Conservation (phyloP, 495 filamentous ascomycete species). For the Entonaema liquescens region DNA sequence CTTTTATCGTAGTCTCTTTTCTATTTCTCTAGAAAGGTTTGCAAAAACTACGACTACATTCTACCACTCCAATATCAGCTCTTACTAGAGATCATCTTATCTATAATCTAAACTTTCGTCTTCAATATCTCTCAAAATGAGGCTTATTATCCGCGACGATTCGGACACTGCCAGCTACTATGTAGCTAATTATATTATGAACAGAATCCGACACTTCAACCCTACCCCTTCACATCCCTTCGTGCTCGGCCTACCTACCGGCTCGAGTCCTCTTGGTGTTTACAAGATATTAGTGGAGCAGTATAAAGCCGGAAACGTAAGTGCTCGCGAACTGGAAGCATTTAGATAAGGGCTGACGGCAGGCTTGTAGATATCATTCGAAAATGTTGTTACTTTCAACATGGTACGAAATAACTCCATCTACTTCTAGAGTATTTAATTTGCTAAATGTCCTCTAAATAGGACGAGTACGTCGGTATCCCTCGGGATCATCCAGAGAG, state of each 20-base stretch:
- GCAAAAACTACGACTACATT: background rate
- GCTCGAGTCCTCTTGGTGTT: slow-evolving; percentile 78
- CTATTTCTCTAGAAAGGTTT: background rate
- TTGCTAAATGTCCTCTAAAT: slow-evolving; percentile 10
- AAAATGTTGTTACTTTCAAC: slow-evolving; percentile 90
- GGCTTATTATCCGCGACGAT: slow-evolving; percentile 83
- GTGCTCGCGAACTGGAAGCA: slow-evolving; percentile 10
- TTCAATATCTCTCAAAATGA: slow-evolving; percentile 60
- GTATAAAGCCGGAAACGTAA: slow-evolving; percentile 73
- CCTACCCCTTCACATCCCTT: slow-evolving; percentile 77
- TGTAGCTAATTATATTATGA: slow-evolving; percentile 84
- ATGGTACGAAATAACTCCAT: slow-evolving; percentile 67
- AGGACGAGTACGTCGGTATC: slow-evolving; percentile 90
- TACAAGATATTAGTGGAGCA: slow-evolving; percentile 79
- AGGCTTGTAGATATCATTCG: slow-evolving; percentile 70
- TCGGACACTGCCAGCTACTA: slow-evolving; percentile 71
- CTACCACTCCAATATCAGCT: slow-evolving; percentile 10
- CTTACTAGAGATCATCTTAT: slow-evolving; percentile 23
- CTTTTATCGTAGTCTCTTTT: background rate
- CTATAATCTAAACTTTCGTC: slow-evolving; percentile 11
- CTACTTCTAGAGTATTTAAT: background rate
- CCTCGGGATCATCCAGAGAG: slow-evolving; percentile 82
- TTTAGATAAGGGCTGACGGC: slow-evolving; percentile 4
- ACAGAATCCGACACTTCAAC: slow-evolving; percentile 76
- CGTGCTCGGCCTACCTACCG: slow-evolving; percentile 84